These are phyloP conservation scores for Cyclocybe aegerita DNA, from an alignment of 768 basidiomycete genomes.

Conservation along the genomic window DNA sequence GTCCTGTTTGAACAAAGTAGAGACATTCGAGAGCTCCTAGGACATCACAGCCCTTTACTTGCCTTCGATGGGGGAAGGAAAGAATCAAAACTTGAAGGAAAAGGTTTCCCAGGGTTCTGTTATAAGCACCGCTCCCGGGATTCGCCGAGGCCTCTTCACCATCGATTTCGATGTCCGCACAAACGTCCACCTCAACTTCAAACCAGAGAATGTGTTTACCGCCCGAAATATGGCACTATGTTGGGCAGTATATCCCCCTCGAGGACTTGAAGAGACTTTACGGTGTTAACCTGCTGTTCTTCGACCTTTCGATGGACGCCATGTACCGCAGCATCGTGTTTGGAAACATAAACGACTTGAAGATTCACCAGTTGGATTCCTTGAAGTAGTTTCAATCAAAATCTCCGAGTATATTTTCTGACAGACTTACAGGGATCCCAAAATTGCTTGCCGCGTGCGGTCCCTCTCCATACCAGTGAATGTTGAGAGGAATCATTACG, in stretches of 20 bases:
- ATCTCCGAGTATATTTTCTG: background rate
- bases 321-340: constrained; percentile 8
- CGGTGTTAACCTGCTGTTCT: constrained; percentile 15
- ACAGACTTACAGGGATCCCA: background rate
- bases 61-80: too few species aligned
- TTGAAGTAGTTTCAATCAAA: constrained; percentile 1
- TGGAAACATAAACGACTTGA: background rate
- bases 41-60: too few species aligned
- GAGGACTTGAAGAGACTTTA: constrained; percentile 4
- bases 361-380: background rate
- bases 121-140: too few species aligned
- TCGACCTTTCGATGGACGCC: constrained; percentile 13
- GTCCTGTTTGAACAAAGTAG: too few species aligned
- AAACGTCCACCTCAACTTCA: background rate
- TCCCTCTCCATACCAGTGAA: background rate
- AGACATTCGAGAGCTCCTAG: too few species aligned
- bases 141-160: background rate
- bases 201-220: constrained; percentile 1
- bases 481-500: background rate
- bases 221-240: constrained; percentile 17
- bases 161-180: background rate
- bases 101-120: too few species aligned
- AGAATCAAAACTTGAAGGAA: too few species aligned
- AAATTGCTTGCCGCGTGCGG: constrained; percentile 5
- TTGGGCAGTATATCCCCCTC: constrained; percentile 11